phyloP scores from a whole-genome alignment of 805 yeast genomes.

The Metschnikowia bowlesiae region DNA sequence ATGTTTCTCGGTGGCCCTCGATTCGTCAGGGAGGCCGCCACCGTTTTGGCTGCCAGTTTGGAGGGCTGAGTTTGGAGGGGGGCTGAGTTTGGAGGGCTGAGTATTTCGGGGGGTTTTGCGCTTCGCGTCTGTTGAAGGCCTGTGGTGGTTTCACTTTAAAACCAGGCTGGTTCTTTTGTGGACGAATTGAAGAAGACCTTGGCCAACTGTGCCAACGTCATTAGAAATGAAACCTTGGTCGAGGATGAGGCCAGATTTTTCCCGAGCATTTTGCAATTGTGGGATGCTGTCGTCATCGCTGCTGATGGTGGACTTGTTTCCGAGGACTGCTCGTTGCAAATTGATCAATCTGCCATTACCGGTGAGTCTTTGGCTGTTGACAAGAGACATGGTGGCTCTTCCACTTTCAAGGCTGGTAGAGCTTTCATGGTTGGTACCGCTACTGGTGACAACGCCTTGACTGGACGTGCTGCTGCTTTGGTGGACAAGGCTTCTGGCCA shows the following conservation, averaged over 20 bases:
- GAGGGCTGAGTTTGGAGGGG: constrained; percentile 76
- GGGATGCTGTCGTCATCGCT: constrained; percentile 90
- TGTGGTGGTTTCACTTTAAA: constrained; percentile 85
- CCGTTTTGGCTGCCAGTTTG: constrained; percentile 90
- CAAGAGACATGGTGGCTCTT: constrained; percentile 83
- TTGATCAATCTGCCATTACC: constrained; percentile 95
- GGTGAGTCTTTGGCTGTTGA: constrained; percentile 97
- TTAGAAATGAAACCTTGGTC: constrained; percentile 73
- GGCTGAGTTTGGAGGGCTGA: no score
- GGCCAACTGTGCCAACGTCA: constrained; percentile 82
- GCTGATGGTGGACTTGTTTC: constrained; percentile 89
- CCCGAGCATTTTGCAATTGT: constrained; percentile 91
- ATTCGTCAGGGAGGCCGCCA: constrained; percentile 97
- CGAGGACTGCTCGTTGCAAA: constrained; percentile 81
- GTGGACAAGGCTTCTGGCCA: constrained; percentile 91
- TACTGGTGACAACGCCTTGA: constrained; percentile 93
- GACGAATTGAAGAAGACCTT: constrained; percentile 93
- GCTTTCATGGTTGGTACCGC: constrained; percentile 91
- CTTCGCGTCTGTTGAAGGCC: constrained; percentile 80
- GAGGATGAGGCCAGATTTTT: constrained; percentile 82
- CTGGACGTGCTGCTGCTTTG: constrained; percentile 95
- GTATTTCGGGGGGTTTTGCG: constrained; percentile 96
- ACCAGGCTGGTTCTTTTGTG: constrained; percentile 97
- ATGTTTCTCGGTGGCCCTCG: constrained; percentile 94
- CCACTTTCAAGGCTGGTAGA: constrained; percentile 94